phyloP scores from a whole-genome alignment of 148 eudicot species.

The Dianthus caryophyllus region DNA sequence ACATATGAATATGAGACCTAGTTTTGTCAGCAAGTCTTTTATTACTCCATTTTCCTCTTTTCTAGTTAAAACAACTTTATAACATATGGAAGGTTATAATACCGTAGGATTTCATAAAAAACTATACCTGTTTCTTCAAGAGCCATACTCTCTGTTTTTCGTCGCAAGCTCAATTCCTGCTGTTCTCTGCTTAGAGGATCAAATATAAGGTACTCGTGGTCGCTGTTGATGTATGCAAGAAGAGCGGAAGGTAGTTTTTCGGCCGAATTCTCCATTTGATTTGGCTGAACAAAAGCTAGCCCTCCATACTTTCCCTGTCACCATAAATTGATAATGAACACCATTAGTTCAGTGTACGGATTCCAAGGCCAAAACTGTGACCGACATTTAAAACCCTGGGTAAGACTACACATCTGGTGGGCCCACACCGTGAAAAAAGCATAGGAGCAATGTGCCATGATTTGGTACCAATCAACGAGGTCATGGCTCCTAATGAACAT shows the following conservation, averaged over 20 bases:
- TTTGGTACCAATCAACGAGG: no score
- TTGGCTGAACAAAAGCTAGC: conserved; percentile 50
- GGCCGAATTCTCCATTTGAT: conserved; percentile 36
- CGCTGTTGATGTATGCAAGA: conserved; percentile 55
- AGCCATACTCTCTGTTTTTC: conserved; percentile 19
- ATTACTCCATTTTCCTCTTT: background rate
- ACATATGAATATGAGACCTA: no score
- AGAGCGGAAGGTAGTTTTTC: conserved; percentile 30
- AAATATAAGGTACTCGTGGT: conserved; percentile 72
- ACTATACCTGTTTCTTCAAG: conserved; percentile 56
- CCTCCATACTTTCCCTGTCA: conserved; percentile 71
- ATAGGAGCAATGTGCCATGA: no score
- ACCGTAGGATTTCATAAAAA: background rate
- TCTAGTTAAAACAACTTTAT: background rate
- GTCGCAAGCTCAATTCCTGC: conserved; percentile 26
- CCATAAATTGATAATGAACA: background rate
- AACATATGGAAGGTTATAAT: background rate
- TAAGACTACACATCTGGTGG: no score
- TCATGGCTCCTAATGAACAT: no score
- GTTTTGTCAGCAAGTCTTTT: no score
- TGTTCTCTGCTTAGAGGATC: conserved; percentile 50
- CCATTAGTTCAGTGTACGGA: no score
- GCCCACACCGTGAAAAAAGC: no score
- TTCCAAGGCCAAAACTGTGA: no score
- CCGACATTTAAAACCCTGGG: no score